A percentile compares a stretch with the other conserved stretches of the same genome.
Evolutionary conservation across 2,329 filamentous ascomycete genomes (phyloP).

Genomic region (Paraphaeosphaeria sporulosa): DNA sequence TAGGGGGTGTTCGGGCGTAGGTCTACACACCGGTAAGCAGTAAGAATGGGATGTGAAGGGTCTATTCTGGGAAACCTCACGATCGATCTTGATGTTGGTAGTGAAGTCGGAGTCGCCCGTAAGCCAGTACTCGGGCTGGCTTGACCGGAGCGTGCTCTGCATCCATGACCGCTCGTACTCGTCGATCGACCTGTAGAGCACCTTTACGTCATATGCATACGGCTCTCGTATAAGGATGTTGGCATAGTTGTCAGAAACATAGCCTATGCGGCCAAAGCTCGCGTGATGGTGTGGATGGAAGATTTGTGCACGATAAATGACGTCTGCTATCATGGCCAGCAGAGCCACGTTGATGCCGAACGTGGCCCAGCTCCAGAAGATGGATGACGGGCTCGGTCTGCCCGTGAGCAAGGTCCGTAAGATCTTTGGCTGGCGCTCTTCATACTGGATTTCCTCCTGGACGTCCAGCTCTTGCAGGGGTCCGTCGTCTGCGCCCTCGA

Average conservation of each 20-base stretch:
- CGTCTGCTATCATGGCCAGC: conserved; percentile 75
- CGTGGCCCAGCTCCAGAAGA: conserved; percentile 70
- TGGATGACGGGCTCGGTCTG: conserved; percentile 74
- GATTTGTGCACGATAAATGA: conserved; percentile 75
- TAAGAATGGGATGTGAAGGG: background rate
- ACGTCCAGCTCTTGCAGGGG: conserved; percentile 61
- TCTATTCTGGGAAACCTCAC: background rate
- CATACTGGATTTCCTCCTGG: conserved; percentile 67
- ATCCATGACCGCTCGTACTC: conserved; percentile 39
- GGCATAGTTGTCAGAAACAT: conserved; percentile 81
- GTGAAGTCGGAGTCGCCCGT: conserved; percentile 85
- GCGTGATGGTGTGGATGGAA: conserved; percentile 76
- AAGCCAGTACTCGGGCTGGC: conserved; percentile 58
- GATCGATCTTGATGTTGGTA: conserved; percentile 69
- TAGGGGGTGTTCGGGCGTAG: conserved; percentile 77
- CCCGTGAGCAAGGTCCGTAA: conserved; percentile 77
- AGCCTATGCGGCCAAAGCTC: conserved; percentile 86
- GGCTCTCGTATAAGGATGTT: conserved; percentile 87
- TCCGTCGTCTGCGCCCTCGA: conserved; percentile 51
- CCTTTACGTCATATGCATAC: conserved; percentile 69
- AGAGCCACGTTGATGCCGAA: conserved; percentile 76
- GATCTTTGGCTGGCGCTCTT: conserved; percentile 64
- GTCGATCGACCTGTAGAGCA: conserved; percentile 42
- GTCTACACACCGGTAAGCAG: conserved; percentile 38
- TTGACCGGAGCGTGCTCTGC: conserved; percentile 38